Percentiles rank a stretch among this genome's conserved stretches.
phyloP scores from a whole-genome alignment of 768 basidiomycete species.

The Mycena olivaceomarginata region DNA sequence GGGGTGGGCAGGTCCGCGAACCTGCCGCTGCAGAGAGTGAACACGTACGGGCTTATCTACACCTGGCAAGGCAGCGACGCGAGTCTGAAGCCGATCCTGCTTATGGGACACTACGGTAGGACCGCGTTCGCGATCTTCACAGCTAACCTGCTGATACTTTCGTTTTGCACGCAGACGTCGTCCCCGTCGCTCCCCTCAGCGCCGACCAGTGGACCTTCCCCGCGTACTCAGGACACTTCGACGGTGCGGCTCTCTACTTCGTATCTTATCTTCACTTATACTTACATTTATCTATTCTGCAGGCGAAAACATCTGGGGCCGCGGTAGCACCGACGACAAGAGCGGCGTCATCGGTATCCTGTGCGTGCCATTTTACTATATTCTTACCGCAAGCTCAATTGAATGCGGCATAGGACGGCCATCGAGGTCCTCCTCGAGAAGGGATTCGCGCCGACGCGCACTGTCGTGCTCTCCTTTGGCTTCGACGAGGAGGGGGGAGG shows the following conservation, averaged over 20 bases:
- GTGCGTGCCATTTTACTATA: neutral
- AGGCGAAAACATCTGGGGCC: slow-evolving; percentile 83
- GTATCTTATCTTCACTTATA: neutral
- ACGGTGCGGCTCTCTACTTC: slow-evolving; percentile 58
- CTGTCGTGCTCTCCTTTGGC: slow-evolving; percentile 60
- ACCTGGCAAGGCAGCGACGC: slow-evolving; percentile 73
- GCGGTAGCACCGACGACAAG: slow-evolving; percentile 87
- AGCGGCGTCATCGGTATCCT: slow-evolving; percentile 68
- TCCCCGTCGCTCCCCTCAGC: slow-evolving; percentile 77
- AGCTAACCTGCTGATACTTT: neutral
- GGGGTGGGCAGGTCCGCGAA: neutral
- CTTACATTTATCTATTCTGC: slow-evolving; percentile 35
- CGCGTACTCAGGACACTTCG: slow-evolving; percentile 78
- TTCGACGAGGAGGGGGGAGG: slow-evolving; percentile 73
- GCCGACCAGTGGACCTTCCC: slow-evolving; percentile 75
- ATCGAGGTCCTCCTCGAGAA: slow-evolving; percentile 43
- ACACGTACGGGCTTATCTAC: slow-evolving; percentile 78
- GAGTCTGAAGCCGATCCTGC: slow-evolving; percentile 72
- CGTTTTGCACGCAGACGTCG: slow-evolving; percentile 69
- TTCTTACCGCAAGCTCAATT: too few relatives aligned
- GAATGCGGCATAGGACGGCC: slow-evolving; percentile 7
- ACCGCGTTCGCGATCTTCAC: too few relatives aligned
- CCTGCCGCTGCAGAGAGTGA: slow-evolving; percentile 61
- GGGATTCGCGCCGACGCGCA: slow-evolving; percentile 39
- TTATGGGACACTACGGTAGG: slow-evolving; percentile 72